Percentiles rank a stretch among this genome's conserved stretches.
Evolutionary conservation across 2,329 filamentous ascomycete species (phyloP).

Genomic region (Monilinia aucupariae): DNA sequence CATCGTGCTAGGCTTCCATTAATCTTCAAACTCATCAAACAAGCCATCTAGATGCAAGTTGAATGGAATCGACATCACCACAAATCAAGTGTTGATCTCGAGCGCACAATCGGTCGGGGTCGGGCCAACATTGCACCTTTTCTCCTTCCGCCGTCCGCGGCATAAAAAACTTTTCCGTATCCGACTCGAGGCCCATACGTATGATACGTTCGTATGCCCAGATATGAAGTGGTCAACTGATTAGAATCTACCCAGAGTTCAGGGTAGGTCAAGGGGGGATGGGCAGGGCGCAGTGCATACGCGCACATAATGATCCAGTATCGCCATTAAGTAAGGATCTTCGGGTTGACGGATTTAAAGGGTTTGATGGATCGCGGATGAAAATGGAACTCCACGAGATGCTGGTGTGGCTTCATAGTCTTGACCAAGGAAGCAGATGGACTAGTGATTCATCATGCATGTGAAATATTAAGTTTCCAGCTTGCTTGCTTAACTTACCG

Average conservation of each 20-base stretch:
- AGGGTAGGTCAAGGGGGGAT: conserved; percentile 5
- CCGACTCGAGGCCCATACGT: background rate
- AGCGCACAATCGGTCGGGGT: background rate
- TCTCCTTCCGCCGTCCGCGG: background rate
- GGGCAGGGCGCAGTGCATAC: conserved; percentile 11
- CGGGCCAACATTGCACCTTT: background rate
- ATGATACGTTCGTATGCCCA: conserved; percentile 1
- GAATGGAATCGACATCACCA: background rate
- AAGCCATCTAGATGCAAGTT: background rate
- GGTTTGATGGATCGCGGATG: background rate
- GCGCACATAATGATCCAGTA: background rate
- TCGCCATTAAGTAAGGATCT: background rate
- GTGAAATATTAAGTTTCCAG: background rate
- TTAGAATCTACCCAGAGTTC: conserved; percentile 6
- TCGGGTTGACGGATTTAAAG: background rate
- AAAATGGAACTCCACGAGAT: background rate
- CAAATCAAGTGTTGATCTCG: background rate
- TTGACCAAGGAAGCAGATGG: background rate
- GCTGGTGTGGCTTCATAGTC: background rate
- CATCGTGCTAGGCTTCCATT: conserved; percentile 1
- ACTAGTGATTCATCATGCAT: conserved; percentile 11
- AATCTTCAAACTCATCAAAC: conserved; percentile 2
- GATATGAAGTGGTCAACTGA: conserved; percentile 2
- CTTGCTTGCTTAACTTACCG: background rate
- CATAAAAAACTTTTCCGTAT: background rate